Evolutionary conservation across 495 filamentous ascomycete species (phyloP).

Genomic region (Neurospora sp.): DNA sequence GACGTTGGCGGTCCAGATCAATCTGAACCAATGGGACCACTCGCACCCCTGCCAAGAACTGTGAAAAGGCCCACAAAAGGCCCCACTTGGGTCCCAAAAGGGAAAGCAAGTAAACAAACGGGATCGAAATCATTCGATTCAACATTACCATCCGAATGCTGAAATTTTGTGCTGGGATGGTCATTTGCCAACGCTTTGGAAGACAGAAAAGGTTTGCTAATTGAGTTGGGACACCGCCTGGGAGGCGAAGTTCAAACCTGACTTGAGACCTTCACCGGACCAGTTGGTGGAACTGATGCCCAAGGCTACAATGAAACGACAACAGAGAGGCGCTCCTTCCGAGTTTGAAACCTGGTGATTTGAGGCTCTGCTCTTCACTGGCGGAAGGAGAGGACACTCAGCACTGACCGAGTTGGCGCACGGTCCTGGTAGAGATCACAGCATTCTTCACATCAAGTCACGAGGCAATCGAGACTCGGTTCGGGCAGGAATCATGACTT

Average conservation of each 20-base stretch:
- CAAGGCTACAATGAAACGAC: not conserved
- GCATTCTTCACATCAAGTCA: not conserved
- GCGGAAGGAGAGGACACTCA: not conserved
- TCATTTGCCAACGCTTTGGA: not conserved
- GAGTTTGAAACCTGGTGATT: not conserved
- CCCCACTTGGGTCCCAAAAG: not conserved
- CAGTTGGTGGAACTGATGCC: not conserved
- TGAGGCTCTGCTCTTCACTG: not conserved
- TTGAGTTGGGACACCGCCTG: not conserved
- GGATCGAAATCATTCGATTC: not conserved
- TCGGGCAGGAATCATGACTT: not conserved
- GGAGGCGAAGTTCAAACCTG: not conserved
- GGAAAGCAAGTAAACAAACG: not conserved
- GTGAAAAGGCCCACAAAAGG: not conserved
- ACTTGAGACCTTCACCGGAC: not conserved
- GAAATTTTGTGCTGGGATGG: not conserved
- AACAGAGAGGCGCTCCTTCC: not conserved
- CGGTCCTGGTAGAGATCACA: too few relatives aligned
- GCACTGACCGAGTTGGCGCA: not conserved
- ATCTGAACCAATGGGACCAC: not conserved
- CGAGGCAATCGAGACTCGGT: not conserved
- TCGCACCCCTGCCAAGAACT: not conserved
- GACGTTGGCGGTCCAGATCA: not conserved
- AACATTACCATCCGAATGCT: not conserved
- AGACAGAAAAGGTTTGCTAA: not conserved